Base-by-base conservation (phyloP, 192 early-diverging fungal genomes). In the Thoreauomyces humboldtii region DNA sequence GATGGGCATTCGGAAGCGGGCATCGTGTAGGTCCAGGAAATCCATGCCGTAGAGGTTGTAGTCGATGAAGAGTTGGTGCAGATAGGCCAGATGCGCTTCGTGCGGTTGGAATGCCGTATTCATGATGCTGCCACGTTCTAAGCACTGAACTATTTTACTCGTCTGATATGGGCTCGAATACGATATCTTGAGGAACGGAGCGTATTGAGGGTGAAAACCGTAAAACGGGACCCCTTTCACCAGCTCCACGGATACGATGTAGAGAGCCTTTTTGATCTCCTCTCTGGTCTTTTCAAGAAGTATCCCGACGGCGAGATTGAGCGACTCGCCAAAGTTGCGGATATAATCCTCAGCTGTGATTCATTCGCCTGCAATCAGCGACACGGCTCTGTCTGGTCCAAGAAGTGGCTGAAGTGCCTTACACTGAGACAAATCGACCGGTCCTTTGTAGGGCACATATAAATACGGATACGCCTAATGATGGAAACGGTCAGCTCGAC, bases 41-140 rank as follows among this genome's bases (percentile, higher is more conserved):
- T 88, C 88, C 90, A 93, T 93, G 0, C 92, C 92, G 59, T 88
- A 89, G 17, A 96, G 70, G 47, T 92, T 92, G 64, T 88, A 87
- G 58, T 96, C 92, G 50, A 93, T 79, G 52, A 92, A 75, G 61
- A 94, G 94, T 78, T 96, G 94, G 17, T 91, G 68, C 1, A 83
- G 71, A 60, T 88, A 94, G 0, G 90, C 82, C 33, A 96, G 69
- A 71, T 96, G 94, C 7, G 88, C 74, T 70, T 92, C 94, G 63
- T 85, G 88, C 1, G 87, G 80, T n/a, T 92, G 81, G 54, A 88
- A 88, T 7, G 51, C 44, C 0, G 71, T 79, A 5, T 81, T 82
- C 84, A 94, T 82, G 3, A 94, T 80, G 2, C 83, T 88, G 1
- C 92, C 92, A 24, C 76, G 78, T 21, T 81, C 69, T 60, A 96